Conservation (phyloP, 2,329 filamentous ascomycete species). For the Xylariaceae sp. region DNA sequence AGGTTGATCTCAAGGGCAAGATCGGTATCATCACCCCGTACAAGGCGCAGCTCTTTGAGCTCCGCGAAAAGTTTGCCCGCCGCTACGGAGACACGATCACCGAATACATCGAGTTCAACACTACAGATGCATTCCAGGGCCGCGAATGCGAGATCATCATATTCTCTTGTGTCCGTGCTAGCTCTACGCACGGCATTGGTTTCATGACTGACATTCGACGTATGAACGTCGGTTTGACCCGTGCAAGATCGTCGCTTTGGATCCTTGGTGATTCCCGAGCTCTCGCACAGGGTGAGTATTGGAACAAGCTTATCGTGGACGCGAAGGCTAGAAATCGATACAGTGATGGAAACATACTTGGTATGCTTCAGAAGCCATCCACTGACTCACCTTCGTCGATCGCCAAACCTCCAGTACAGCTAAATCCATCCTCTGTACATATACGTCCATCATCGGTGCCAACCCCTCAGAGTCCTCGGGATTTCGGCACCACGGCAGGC, state of each 20-base stretch:
- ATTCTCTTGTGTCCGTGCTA: constrained; percentile 95
- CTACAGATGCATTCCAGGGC: constrained; percentile 95
- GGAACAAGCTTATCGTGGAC: constrained; percentile 80
- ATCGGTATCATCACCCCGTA: constrained; percentile 98
- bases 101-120: constrained; percentile 90
- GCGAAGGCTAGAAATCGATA: constrained; percentile 69
- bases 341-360: constrained; percentile 59
- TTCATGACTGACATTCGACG: constrained; percentile 97
- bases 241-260: constrained; percentile 95
- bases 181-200: constrained; percentile 88
- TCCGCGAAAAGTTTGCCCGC: constrained; percentile 68
- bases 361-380: constrained; percentile 43
- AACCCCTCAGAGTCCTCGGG: neutral
- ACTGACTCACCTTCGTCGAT: constrained; percentile 31
- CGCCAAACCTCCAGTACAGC: constrained; percentile 11
- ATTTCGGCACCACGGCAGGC: neutral
- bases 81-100: constrained; percentile 71
- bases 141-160: constrained; percentile 97
- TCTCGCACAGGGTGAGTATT: constrained; percentile 81
- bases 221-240: constrained; percentile 98
- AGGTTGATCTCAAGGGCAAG: constrained; percentile 69
- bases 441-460: neutral
- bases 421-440: neutral
- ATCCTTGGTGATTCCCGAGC: constrained; percentile 89
- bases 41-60: constrained; percentile 80